Evolutionary conservation across 2,329 filamentous ascomycete genomes (phyloP), one percentile per base, ranked within the genome.

Genomic region (Alternaria longipes): DNA sequence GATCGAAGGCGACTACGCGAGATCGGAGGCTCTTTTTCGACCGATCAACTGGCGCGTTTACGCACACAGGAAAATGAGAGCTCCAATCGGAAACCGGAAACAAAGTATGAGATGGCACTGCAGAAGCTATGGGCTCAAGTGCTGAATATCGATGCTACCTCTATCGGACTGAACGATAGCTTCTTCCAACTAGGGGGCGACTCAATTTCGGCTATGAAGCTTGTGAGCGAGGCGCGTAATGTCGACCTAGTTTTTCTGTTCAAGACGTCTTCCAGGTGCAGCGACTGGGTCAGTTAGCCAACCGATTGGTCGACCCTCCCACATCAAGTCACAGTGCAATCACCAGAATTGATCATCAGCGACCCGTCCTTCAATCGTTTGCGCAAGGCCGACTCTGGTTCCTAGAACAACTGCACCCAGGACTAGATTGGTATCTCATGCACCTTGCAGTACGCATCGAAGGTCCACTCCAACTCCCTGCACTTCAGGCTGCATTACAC

Each of bases 1-100:
- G 66, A 76, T 47, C 64, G 72, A 3, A 71, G 65, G 58, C 40
- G 47, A 14, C 49, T 75, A 5, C 62, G 58, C 3, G 57, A 66
- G 5, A 65, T 68, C n/a, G 69, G 65, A 20, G 41, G n/a, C 5
- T 56, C 54, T 4, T 47, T 36, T 1, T 42, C 47, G 1, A 12
- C 32, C 18, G 28, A 30, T 4, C 28, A 30, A 9, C 28, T 30
- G 1, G 28, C 28, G 0, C 28, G 11, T 9, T 9, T 30, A 30
- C 28, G 28, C 0, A 30, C 0, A 30, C 28, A 30, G 28, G 9
- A 30, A 9, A 30, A 30, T 3, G 28, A 30, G 4, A 30, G 8
- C 8, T 11, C 8, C 2, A 12, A 30, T 9, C 36, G 36, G n/a
- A 7, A n/a, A 16, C 36, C 36, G 4, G 8, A 7, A 16, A n/a